Base-by-base conservation (phyloP, 345 rosid genomes). In the Populus pruinosa region DNA sequence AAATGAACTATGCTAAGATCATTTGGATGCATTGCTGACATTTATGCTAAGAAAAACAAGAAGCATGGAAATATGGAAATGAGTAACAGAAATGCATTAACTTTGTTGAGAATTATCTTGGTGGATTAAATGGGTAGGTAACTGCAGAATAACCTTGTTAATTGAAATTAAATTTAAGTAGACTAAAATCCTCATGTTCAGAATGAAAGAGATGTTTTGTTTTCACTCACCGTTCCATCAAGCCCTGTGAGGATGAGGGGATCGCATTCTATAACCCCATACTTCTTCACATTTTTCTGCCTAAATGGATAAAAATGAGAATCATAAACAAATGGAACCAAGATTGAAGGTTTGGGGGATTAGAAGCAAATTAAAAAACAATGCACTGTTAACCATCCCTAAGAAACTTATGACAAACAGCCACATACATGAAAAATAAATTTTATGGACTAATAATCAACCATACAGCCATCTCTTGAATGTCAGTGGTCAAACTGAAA, bases 221-320 rank as follows among this genome's bases (percentile, higher is more conserved):
- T 64, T 72, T 39, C 65, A 88, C 99, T 95, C 83, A 95, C 99
- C 85, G 91, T 89, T 86, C 79, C 86, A 70, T 93, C 98, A 68
- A 93, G 91, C 72, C 93, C 94, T 59, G 84, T 81, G 70, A 91
- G 92, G 79, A 95, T 73, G 31, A 91, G 88, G 25, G 94, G 87
- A 84, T 95, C 94, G 64, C 96, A 95, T 84, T 93, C 98, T 82
- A 93, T 88, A 73, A 91, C 95, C 39, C 97, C 98, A 71, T 92
- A 93, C 70, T 89, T 89, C 85, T 88, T 92, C 78, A 80, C 78
- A 69, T 84, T 47, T 83, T 87, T 93, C 77, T 83, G 87, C 88
- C 99, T 95, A 73, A 83, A 85, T 76, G 44, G 70, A 79, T 75
- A 75, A 78, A 33, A 72, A 55, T 55, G 17, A 69, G 63, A 67